Evolutionary conservation across 495 filamentous ascomycete species (phyloP).

Genomic region (Aspergillus incahuasiensis): DNA sequence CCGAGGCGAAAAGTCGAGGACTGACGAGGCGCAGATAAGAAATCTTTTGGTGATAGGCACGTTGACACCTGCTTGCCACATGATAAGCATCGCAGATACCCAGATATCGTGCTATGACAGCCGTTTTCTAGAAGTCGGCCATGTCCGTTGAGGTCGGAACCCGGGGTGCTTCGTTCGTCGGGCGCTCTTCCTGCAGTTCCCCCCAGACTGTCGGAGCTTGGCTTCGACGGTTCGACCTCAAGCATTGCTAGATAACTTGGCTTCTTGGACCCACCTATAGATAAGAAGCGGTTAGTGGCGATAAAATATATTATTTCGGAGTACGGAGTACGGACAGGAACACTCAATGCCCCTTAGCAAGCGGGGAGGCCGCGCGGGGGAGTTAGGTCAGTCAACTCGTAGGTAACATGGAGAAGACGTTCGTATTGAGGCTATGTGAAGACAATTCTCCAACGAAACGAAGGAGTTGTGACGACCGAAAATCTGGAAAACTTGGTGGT

Average conservation of each 20-base stretch:
- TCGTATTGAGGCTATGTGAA: too few species aligned
- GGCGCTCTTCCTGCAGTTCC: background rate
- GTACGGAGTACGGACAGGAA: background rate
- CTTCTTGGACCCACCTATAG: background rate
- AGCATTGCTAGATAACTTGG: background rate
- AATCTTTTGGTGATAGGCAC: conserved; percentile 15
- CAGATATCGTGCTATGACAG: background rate
- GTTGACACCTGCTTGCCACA: too few species aligned
- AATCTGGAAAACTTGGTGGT: too few species aligned
- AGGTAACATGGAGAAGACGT: too few species aligned
- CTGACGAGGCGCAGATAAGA: conserved; percentile 13
- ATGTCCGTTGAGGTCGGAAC: background rate
- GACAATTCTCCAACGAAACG: too few species aligned
- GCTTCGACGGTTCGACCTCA: background rate
- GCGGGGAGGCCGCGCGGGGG: background rate
- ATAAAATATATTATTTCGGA: background rate
- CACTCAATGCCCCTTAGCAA: background rate
- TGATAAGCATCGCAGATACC: background rate
- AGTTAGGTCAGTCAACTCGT: too few species aligned
- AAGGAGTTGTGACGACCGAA: too few species aligned
- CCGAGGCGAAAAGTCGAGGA: conserved; percentile 3
- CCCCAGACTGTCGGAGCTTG: background rate
- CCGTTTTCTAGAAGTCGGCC: background rate
- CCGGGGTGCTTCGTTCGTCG: background rate
- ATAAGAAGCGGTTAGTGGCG: background rate